Percentiles rank a stretch among this genome's conserved stretches.
phyloP scores from a whole-genome alignment of 768 basidiomycete genomes.

The Rhizopogon salebrosus region DNA sequence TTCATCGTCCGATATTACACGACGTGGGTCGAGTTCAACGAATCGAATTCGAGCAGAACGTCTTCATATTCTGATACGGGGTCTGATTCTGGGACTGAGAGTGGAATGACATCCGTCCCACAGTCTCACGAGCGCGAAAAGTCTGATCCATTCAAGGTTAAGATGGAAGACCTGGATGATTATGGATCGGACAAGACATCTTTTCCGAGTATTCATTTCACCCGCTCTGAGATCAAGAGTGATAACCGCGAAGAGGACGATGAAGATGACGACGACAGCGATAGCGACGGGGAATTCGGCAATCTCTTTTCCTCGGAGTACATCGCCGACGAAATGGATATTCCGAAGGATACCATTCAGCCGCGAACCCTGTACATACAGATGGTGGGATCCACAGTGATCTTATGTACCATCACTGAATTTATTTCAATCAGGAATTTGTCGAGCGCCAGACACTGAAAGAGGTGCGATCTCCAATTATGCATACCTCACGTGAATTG shows the following conservation, averaged over 20 bases:
- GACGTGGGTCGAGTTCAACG: slow-evolving; percentile 79
- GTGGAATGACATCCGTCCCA: slow-evolving; percentile 55
- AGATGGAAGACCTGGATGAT: slow-evolving; percentile 60
- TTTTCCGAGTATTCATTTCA: slow-evolving; percentile 87
- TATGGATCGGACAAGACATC: slow-evolving; percentile 50
- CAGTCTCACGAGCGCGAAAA: slow-evolving; percentile 35
- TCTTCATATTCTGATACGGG: slow-evolving; percentile 43
- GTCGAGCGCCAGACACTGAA: slow-evolving; percentile 87
- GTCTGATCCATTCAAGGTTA: slow-evolving; percentile 59
- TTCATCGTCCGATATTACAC: slow-evolving; percentile 92
- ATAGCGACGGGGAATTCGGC: slow-evolving; percentile 36
- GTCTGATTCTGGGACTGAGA: slow-evolving; percentile 33
- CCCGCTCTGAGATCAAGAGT: slow-evolving; percentile 36
- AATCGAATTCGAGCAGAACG: slow-evolving; percentile 40
- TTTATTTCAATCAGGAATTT: slow-evolving; percentile 54
- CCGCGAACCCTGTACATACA: slow-evolving; percentile 83
- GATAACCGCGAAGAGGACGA: slow-evolving; percentile 41
- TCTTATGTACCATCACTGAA: neutral
- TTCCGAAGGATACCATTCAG: slow-evolving; percentile 24
- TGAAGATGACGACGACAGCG: slow-evolving; percentile 26
- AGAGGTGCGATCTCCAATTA: slow-evolving; percentile 45
- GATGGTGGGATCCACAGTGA: slow-evolving; percentile 52
- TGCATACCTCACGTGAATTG: neutral
- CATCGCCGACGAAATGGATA: slow-evolving; percentile 24
- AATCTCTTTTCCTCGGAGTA: slow-evolving; percentile 31